Base-by-base conservation (phyloP, 192 early-diverging fungal species). In the Diversispora eburnea region DNA sequence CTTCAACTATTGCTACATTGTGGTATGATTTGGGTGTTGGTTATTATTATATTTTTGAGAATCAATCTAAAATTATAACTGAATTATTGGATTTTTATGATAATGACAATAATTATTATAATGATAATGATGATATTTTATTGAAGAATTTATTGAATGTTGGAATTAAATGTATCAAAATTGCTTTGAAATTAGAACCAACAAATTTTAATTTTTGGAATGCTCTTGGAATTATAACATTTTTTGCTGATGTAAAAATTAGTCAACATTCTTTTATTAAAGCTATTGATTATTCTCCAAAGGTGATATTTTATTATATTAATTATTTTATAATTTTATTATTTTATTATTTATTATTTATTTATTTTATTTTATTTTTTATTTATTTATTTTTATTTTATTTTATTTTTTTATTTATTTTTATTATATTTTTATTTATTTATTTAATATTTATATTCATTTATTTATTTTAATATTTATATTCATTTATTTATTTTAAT, bases 231-330 rank as follows among this genome's bases (percentile, higher is more conserved):
- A 78, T 91, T 4, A 81, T 90, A 13, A 82, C 88, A 1, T 60
- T 82, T 17, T 57, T 77, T 10, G 72, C 75, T 3, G 74, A 75
- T 19, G 33, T 76, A 85, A 84, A 82, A 56, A 76, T 95, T 52
- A 87, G 89, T 58, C 96, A 98, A 76, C 91, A 96, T 75, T 88
- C 93, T 2, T 88, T 96, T 72, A 91, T 97, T 70, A 84, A 88
- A 75, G 86, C 96, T 13, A 85, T 90, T 43, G 88, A 92, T 59
- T 82, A 81, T 57, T 87, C 91, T 58, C 75, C 87, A 5, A 81
- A 85, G 85, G 91, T 92, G 84, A 4, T 9, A 67, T 46, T n/a
- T 41, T 17, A 33, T 33, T 33, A 33, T 33, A 33, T 33, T 33
- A 33, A 33, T 33, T 33, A 33, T 0, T 33, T 33, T 33, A 33